Conservation (phyloP, 2,329 filamentous ascomycete species). For the Colletotrichum gigasporum region DNA sequence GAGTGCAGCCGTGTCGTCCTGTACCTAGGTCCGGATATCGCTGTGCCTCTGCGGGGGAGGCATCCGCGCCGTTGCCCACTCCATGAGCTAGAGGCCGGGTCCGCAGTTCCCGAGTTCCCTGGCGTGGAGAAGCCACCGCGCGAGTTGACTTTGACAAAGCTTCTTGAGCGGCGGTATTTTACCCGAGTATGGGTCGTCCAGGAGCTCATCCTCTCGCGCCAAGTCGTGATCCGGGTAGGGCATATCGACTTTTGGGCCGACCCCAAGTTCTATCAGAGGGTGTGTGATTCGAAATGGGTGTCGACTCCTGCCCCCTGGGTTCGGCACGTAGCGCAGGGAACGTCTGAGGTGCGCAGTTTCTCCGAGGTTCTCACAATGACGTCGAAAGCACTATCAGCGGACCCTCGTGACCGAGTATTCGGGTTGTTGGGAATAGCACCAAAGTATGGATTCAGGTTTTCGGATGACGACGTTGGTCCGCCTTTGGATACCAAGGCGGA, state of each 20-base stretch:
- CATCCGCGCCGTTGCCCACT: neutral
- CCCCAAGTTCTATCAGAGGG: neutral
- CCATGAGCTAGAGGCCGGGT: neutral
- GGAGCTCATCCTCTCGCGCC: neutral
- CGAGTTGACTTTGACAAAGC: neutral
- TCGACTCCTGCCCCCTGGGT: neutral
- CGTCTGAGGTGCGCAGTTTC: neutral
- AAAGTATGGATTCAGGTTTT: too few species aligned
- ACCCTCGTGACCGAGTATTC: slow-evolving; percentile 16
- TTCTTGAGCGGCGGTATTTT: slow-evolving; percentile 24
- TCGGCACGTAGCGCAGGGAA: neutral
- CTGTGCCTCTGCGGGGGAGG: neutral
- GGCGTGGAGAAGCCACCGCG: neutral
- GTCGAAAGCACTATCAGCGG: neutral
- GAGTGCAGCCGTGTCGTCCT: slow-evolving; percentile 33
- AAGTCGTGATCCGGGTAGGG: neutral
- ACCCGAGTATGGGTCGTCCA: slow-evolving; percentile 2
- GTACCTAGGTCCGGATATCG: slow-evolving; percentile 31
- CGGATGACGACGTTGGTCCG: too few species aligned
- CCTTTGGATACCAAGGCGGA: too few species aligned
- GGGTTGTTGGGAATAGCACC: neutral
- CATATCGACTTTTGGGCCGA: slow-evolving; percentile 5
- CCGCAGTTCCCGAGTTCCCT: neutral
- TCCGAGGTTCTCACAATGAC: neutral
- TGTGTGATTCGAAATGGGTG: neutral